Conservation (phyloP, 2,329 filamentous ascomycete species). For the Cladosporium cucumerinum region DNA sequence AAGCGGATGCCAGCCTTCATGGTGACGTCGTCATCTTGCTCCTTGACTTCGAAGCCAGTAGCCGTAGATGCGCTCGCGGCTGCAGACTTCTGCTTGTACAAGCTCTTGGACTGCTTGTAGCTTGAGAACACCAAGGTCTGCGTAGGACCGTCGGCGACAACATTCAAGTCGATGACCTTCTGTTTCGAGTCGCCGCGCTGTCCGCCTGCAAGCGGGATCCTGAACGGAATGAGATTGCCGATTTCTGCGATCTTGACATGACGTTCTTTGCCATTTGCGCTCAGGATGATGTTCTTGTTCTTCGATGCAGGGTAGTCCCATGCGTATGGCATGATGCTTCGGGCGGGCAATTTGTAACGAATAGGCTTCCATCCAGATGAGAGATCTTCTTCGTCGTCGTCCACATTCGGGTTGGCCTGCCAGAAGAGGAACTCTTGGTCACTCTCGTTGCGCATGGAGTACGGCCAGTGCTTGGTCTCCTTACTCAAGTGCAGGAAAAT, state of each 20-base stretch:
- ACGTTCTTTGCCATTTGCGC: conserved; percentile 72
- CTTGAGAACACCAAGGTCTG: conserved; percentile 93
- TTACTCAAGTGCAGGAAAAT: conserved; percentile 88
- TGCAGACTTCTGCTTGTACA: conserved; percentile 69
- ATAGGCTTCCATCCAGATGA: conserved; percentile 87
- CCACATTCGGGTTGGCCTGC: conserved; percentile 87
- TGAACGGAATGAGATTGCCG: conserved; percentile 92
- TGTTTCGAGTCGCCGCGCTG: conserved; percentile 56
- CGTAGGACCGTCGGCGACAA: conserved; percentile 90
- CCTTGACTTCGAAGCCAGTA: conserved; percentile 88
- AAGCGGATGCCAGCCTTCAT: conserved; percentile 87
- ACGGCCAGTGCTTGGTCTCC: conserved; percentile 95
- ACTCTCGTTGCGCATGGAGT: conserved; percentile 97
- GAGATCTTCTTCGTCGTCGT: conserved; percentile 82
- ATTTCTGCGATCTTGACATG: conserved; percentile 96
- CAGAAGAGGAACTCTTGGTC: conserved; percentile 96
- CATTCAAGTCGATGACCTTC: conserved; percentile 95
- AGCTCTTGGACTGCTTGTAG: conserved; percentile 86
- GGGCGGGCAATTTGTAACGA: conserved; percentile 82
- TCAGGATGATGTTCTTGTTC: conserved; percentile 86
- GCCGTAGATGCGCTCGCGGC: conserved; percentile 56
- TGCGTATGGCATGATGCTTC: conserved; percentile 98
- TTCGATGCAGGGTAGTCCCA: conserved; percentile 99
- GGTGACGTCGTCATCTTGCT: conserved; percentile 79
- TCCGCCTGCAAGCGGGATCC: conserved; percentile 61